Evolutionary conservation across 139 green algal species (phyloP).

Genomic region (Penium margaritaceum): DNA sequence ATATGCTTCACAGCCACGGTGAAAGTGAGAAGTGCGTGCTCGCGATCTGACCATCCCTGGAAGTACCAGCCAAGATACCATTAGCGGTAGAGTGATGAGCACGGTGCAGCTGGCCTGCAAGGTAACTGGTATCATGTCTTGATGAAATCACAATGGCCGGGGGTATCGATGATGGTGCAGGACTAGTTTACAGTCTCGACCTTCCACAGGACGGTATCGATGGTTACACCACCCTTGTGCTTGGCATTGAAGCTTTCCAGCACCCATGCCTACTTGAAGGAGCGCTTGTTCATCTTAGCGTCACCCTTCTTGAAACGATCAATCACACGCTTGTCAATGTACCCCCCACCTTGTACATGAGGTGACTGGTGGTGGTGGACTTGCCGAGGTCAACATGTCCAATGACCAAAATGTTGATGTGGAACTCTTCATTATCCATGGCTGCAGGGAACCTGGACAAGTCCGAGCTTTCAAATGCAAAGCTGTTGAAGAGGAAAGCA

Average conservation of each 20-base stretch:
- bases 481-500: no score
- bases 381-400: slow-evolving; percentile 93
- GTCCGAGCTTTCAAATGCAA: no score
- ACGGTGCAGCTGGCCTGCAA: slow-evolving; percentile 58
- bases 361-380: slow-evolving; percentile 89
- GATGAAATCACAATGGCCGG: slow-evolving; percentile 96
- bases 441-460: no score
- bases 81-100: slow-evolving; percentile 74
- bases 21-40: slow-evolving; percentile 96
- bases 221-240: slow-evolving; percentile 60
- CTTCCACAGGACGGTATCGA: slow-evolving; percentile 95
- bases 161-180: slow-evolving; percentile 79
- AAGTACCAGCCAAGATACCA: slow-evolving; percentile 51
- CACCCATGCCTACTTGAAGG: slow-evolving; percentile 87
- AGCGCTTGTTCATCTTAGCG: slow-evolving; percentile 75
- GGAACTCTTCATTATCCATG: slow-evolving; percentile 54
- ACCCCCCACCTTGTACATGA: slow-evolving; percentile 95
- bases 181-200: slow-evolving; percentile 97
- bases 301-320: slow-evolving; percentile 90
- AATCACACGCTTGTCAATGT: slow-evolving; percentile 96
- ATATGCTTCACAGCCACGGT: slow-evolving; percentile 97
- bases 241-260: slow-evolving; percentile 85
- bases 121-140: slow-evolving; percentile 99
- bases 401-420: slow-evolving; percentile 64
- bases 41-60: slow-evolving; percentile 90